Evolutionary conservation across 331 rosid species (phyloP), one percentile per base, ranked within the genome.

Genomic region (Telfairia occidentalis): DNA sequence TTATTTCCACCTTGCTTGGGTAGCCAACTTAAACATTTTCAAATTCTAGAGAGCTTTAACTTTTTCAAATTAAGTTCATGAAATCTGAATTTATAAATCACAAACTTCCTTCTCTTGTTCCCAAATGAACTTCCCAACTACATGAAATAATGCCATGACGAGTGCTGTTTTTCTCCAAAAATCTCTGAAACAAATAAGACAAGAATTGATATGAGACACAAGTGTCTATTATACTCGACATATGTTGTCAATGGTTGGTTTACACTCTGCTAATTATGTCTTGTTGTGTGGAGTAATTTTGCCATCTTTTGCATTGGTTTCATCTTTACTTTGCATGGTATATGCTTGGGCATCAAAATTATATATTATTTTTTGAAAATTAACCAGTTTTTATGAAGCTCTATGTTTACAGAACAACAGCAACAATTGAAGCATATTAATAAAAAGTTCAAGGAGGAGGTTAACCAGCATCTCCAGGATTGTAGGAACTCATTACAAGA

Each of bases 381-480:
- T 37, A 65, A 40, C 60, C 53, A 75, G 40, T 74, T 70, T 48
- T 60, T 72, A 63, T 60, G 42, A 63, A 63, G 13, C 35, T 32
- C 23, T 70, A 26, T 70, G 55, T 67, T 49, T 80, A 85, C 84
- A 95, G 99, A 92, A 71, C 87, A 90, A 78, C 93, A 85, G 78
- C 86, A 86, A 46, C 85, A 90, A 77, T 78, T 95, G 86, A 86
- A 84, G 71, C 85, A 79, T 81, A 88, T 89, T 72, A 84, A 85
- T 52, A 87, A 84, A 83, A 95, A 84, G 74, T 95, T 92, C 92
- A 92, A 84, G 87, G 90, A 89, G 77, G 90, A 92, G 86, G 82
- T 95, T 49, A 84, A 84, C 87, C 86, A 79, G 80, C 91, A 95
- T 81, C 87, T 92, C 74, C 90, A 86, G 85, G 89, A 90, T 60